Evolutionary conservation across 495 filamentous ascomycete genomes (phyloP).

Genomic region (Lophiotrema nucula): DNA sequence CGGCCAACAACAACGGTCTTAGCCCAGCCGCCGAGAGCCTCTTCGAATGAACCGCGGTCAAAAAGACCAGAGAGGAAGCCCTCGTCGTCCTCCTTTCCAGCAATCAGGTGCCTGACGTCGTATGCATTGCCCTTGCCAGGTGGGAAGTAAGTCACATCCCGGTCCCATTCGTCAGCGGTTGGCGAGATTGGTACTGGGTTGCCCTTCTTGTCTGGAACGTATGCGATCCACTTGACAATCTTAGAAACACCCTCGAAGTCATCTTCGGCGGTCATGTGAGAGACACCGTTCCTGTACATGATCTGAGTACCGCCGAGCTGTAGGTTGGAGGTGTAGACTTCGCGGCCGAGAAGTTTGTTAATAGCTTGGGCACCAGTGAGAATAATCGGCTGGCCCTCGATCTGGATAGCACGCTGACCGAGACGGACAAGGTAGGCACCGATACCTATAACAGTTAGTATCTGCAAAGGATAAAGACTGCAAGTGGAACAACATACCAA

Average conservation of each 20-base stretch:
- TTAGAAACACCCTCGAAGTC: conserved; percentile 97
- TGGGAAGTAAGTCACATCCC: conserved; percentile 81
- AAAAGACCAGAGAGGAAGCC: conserved; percentile 90
- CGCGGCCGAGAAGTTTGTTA: conserved; percentile 96
- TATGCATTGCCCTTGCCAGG: conserved; percentile 78
- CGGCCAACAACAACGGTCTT: conserved; percentile 95
- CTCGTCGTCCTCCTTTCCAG: conserved; percentile 82
- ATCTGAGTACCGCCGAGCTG: conserved; percentile 99
- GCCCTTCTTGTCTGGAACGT: conserved; percentile 89
- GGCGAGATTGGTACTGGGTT: conserved; percentile 84
- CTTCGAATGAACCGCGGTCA: conserved; percentile 94
- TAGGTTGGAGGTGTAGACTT: conserved; percentile 98
- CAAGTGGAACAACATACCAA: conserved; percentile 56
- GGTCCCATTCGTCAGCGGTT: conserved; percentile 86
- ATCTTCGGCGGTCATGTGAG: conserved; percentile 95
- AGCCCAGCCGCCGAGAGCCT: conserved; percentile 95
- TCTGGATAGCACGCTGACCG: conserved; percentile 96
- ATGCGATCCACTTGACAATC: conserved; percentile 97
- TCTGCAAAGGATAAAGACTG: not conserved
- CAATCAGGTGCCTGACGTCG: conserved; percentile 90
- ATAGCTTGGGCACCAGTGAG: conserved; percentile 95
- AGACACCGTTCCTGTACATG: conserved; percentile 99
- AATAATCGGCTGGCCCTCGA: conserved; percentile 98
- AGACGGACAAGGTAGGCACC: conserved; percentile 98
- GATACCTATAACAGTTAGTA: conserved; percentile 59